A percentile compares a stretch with the other conserved stretches of the same genome.
Conservation (phyloP, 1,139 yeast genomes). For the Eremothecium cymbalariae region DNA sequence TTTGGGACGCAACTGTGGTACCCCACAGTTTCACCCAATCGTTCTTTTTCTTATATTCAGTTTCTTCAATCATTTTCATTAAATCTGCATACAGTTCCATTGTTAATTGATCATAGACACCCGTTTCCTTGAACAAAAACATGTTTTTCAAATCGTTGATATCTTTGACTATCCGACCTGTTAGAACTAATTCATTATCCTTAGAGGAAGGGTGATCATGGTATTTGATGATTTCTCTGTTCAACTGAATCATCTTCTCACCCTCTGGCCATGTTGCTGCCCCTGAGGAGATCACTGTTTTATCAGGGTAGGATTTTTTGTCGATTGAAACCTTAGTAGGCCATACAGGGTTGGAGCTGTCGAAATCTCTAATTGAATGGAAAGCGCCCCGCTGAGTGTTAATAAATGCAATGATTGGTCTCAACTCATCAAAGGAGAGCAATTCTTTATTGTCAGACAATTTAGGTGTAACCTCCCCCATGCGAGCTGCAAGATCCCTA, state of each 20-base stretch:
- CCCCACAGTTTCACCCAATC: constrained; percentile 50
- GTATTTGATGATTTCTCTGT: constrained; percentile 24
- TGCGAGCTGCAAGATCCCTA: constrained; percentile 49
- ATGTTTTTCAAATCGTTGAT: constrained; percentile 43
- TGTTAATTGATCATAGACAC: constrained; percentile 45
- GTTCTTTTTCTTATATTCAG: constrained; percentile 39
- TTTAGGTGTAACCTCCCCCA: constrained; percentile 47
- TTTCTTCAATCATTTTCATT: constrained; percentile 43
- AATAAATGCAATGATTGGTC: constrained; percentile 52
- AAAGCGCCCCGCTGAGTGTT: constrained; percentile 37
- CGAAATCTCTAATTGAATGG: constrained; percentile 22
- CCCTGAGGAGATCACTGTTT: constrained; percentile 22
- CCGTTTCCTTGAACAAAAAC: constrained; percentile 43
- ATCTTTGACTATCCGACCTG: constrained; percentile 53
- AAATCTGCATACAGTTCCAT: constrained; percentile 54
- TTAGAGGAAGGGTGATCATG: constrained; percentile 37
- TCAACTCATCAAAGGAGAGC: constrained; percentile 49
- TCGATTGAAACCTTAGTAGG: constrained; percentile 30
- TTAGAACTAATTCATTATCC: constrained; percentile 31
- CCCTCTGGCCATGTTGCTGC: constrained; percentile 16
- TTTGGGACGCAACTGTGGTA: constrained; percentile 51
- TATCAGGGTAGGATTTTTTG: constrained; percentile 27
- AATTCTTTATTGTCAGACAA: constrained; percentile 49
- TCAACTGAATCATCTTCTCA: constrained; percentile 13
- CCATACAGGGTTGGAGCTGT: constrained; percentile 18